Evolutionary conservation across 192 early-diverging fungal genomes (phyloP), one percentile per base, ranked within the genome.

Genomic region (Coemansia sp.): DNA sequence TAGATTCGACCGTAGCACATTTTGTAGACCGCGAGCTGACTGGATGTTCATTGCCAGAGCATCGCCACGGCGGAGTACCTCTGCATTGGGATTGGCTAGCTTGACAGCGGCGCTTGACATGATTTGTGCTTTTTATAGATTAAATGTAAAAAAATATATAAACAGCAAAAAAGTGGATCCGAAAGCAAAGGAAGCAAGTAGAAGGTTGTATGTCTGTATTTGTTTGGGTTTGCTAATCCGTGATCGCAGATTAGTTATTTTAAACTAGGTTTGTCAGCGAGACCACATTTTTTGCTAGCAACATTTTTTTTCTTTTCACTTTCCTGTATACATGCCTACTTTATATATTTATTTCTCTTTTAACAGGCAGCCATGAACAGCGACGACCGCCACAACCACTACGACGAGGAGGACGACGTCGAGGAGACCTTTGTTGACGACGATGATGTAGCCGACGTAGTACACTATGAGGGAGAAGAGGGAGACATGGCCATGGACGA

Each of bases 11-110:
- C 90, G 91, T 27, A 99, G 84, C 22, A 99, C 98, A 69, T 97
- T 96, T 80, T 97, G 94, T 66, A 99, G 87, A 60, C 98, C 98
- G 53, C 95, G 87, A 15, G 95, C 98, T 29, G 95, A 95, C 63
- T 91, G 95, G 78, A 97, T 97, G 86, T 98, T 98, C 86, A 98
- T 87, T 78, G 92, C 90, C 47, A 98, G 89, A 29, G 98, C 97
- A 86, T 98, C 97, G 76, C 97, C 97, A 75, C 95, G 92, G 72
- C 96, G 89, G 64, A 97, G 95, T 69, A 98, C 96, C 88, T 99
- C 98, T 27, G 98, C 92, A 70, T 99, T 99, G 50, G 98, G 98
- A 85, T 99, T 99, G 44, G 96, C 94, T 53, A 92, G 80, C 87
- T 95, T 91, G 40, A 99, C 86, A 43, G 98, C 98, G 44, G 95